Evolutionary conservation across 192 early-diverging fungal species (phyloP), one percentile per base, ranked within the genome.

Genomic region (Podila epigama): DNA sequence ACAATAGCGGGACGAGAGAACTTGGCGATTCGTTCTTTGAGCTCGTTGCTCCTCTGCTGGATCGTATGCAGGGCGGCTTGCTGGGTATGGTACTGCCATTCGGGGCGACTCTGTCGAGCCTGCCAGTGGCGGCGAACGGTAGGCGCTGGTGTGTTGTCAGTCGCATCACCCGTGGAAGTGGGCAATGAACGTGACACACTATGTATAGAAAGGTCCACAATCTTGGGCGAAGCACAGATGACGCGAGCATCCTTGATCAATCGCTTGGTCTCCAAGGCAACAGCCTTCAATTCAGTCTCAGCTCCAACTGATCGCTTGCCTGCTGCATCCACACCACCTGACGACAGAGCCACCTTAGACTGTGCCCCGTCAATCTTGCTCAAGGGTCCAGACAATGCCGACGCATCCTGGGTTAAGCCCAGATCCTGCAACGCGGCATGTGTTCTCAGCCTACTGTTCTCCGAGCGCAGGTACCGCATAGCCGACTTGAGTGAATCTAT

Each of bases 371-470:
- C 54, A 13, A 41, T 32, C 16, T 60, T 36, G 22, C 44, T 31
- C 27, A 75, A 35, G 10, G 75, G 82, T 33, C 40, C 63, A 16
- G 64, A 56, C 56, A 86, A 60, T 32, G 51, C 69, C 28, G 79
- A 70, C 34, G 77, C 32, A 25, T 63, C 69, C 1, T 55, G 18
- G 5, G 70, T 66, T 29, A 84, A 42, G 31, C 82, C 66, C 10
- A 87, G 67, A 20, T 70, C 71, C 41, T 64, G 37, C 67, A 87
- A 59, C 1, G 88, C 71, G 22, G 85, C 85, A 25, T 80, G 75
- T 8, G 87, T 86, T 60, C 93, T 94, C 66, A 97, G 66, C 10
- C 91, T 88, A 27, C 91, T 85, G 79, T 96, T 96, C 70, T 97
- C 96, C 53, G 85, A 82, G 33, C 93, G 90, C 64, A 96, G 53